Base-by-base conservation (phyloP, 1,284 basidiomycete genomes). In the Melampsora americana region DNA sequence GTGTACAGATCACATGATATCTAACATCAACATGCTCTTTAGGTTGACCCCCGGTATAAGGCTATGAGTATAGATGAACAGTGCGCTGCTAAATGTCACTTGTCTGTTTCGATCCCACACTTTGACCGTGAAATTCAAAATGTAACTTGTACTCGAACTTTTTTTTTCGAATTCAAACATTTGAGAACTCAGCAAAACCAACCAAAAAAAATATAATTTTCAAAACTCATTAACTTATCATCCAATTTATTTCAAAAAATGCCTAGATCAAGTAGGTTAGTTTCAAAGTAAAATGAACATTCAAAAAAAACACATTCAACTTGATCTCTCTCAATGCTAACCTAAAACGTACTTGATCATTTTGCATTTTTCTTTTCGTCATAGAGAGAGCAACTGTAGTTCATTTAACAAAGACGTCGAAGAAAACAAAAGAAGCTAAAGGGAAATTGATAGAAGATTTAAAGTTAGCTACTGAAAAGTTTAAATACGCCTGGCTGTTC, bases 401-500 rank as follows among this genome's bases (percentile, higher is more conserved):
- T 20, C 84, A 86, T 59, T 83, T 88, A 65, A 86, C 87, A 26
- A 85, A 87, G 82, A 87, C 86, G 5, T 80, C 82, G 62, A 85
- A 87, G 78, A 85, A 86, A 79, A 81, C 78, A 23, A 62, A 65
- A 30, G 65, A 66, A 48, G 70, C 32, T 20, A 69, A 74, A 23
- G 35, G 50, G 1, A 60, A 50, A 32, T 35, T 69, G 30, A 64
- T 68, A n/a, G 32, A 46, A 14, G 42, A 59, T 50, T 30, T 75
- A 12, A 66, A 78, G 32, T 26, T 23, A 26, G 30, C 60, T 83
- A 84, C 87, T 44, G 92, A 94, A 80, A 90, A 92, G 85, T 96
- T 91, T 89, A 88, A 90, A 79, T 96, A 95, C 84, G 90, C 92
- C 83, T 99, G 94, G 93, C 84, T 98, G 42, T 96, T 99, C 83